Percentiles rank a stretch among this genome's conserved stretches.
Evolutionary conservation across 257 asterid species (phyloP).

Genomic region (Solanum sitiens): DNA sequence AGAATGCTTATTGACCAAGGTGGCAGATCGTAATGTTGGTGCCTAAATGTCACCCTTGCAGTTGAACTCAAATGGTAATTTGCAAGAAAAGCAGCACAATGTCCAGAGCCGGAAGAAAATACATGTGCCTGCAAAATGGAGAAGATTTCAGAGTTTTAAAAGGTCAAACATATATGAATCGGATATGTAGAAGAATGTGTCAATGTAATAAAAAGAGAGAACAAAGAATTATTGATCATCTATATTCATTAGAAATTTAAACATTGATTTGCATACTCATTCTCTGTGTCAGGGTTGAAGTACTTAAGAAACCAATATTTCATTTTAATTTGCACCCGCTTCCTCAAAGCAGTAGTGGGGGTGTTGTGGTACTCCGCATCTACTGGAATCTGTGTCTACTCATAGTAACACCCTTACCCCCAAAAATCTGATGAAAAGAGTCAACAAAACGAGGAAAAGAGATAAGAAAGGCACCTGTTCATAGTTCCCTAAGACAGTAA

Average conservation of each 20-base stretch:
- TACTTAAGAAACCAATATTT: not conserved
- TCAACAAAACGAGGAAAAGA: not conserved
- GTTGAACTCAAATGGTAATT: slow-evolving; percentile 50
- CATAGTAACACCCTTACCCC: not conserved
- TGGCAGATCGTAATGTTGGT: slow-evolving; percentile 60
- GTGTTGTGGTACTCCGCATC: not conserved
- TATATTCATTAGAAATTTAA: not conserved
- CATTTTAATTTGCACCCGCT: not conserved
- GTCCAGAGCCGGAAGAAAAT: slow-evolving; percentile 54
- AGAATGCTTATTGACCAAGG: slow-evolving; percentile 97
- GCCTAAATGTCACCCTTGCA: slow-evolving; percentile 59
- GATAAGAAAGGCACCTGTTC: slow-evolving; percentile 44
- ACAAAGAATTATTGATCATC: not conserved
- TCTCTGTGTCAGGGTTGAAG: not conserved
- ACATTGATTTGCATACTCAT: not conserved
- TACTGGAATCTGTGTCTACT: not conserved
- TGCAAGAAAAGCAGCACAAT: slow-evolving; percentile 78
- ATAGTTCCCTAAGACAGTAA: slow-evolving; percentile 55
- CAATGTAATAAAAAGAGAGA: not conserved
- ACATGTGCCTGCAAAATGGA: slow-evolving; percentile 52
- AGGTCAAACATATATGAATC: not conserved
- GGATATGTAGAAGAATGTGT: not conserved
- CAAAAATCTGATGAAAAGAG: not conserved
- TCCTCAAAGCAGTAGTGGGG: not conserved
- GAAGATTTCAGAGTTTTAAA: not conserved